Evolutionary conservation across 495 filamentous ascomycete species (phyloP).

Genomic region (Tuber calosporum): DNA sequence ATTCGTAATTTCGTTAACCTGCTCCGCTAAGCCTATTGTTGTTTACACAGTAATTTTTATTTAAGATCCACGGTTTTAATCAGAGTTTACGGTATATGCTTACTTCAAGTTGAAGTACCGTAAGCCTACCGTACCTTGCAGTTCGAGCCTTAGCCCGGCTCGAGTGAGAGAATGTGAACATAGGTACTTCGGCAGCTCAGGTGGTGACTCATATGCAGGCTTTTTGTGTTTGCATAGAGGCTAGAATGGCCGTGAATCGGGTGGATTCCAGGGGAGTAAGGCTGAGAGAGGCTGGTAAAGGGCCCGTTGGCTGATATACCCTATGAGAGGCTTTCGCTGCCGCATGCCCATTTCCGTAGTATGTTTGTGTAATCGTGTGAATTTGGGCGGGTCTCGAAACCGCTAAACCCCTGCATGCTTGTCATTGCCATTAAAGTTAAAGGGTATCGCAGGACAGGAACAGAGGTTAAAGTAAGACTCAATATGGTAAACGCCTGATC

Average conservation of each 20-base stretch:
- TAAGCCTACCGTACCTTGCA: no score
- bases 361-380: not conserved
- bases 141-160: not conserved
- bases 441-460: not conserved
- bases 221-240: not conserved
- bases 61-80: no score
- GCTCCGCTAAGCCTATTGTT: no score
- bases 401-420: not conserved
- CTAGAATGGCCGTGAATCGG: not conserved
- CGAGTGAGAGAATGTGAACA: not conserved
- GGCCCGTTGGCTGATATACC: not conserved
- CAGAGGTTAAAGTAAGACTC: not conserved
- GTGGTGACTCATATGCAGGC: not conserved
- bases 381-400: not conserved
- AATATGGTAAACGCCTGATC: not conserved
- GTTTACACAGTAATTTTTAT: no score
- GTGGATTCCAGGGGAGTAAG: not conserved
- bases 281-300: not conserved
- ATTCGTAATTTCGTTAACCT: no score
- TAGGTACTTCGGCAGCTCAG: not conserved
- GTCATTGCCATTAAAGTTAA: not conserved
- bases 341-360: no score
- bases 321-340: not conserved
- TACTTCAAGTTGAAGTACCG: no score
- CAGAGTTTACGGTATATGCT: no score